Base-by-base conservation (phyloP, 768 basidiomycete species). In the Polyporus arcularius region DNA sequence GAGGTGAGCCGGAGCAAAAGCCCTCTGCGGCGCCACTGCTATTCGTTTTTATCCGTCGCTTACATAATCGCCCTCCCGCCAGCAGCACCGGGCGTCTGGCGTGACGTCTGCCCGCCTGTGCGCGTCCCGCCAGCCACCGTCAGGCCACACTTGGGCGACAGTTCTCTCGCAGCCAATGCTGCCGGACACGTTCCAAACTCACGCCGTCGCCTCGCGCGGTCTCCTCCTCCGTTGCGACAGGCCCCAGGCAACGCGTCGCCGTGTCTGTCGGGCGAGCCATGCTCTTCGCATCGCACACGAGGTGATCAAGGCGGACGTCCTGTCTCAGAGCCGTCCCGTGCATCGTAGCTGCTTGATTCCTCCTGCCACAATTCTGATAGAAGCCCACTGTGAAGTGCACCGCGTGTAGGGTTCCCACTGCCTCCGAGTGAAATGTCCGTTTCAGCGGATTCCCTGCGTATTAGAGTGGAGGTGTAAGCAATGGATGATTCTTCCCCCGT, bases 281-380 rank as follows among this genome's bases (percentile, higher is more conserved):
- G 45, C 50, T 31, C 53, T 58, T 53, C 57, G 54, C 60, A 64
- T 61, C 65, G 63, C 59, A 56, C 67, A 66, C 67, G 67, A 68
- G 67, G 67, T 66, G 67, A 66, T 68, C 35, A 35, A 35, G 21
- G 35, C 35, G 35, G 35, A 35, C 35, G 35, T 35, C 35, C 60
- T 16, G 48, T 41, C 50, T 41, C 30, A 51, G 32, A 49, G 9
- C 16, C 49, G 53, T 53, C 61, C 32, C 61, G 61, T 56, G 57
- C 38, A 63, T 55, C 53, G 41, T 43, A n/a, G 15, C 52, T n/a
- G 40, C 31, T 32, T 54, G 51, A 54, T 55, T 55, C 53, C 57
- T 58, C 54, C 57, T 52, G 54, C 62, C 57, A 59, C 57, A 52
- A 31, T 57, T 71, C 68, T 72, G 71, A 72, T 72, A 70, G 68